These are phyloP conservation scores for Lachnellula occidentalis DNA, from an alignment of 2,329 filamentous ascomycete genomes.

Conservation along the genomic window DNA sequence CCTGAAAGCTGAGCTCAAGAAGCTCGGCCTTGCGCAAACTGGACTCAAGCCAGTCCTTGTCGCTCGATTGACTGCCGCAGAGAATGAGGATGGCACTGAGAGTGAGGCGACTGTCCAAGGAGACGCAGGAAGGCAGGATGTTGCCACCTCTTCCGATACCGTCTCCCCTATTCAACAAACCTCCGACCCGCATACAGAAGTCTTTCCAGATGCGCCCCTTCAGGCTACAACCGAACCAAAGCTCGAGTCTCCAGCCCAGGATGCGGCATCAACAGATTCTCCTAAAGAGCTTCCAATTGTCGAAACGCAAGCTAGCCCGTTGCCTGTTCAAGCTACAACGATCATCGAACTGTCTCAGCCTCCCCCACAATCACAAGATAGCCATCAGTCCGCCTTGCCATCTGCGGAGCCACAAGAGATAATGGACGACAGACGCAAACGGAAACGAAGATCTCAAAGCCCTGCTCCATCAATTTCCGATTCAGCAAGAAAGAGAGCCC, in stretches of 20 bases:
- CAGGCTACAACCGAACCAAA: background rate
- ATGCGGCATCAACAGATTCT: background rate
- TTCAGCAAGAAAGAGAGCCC: conserved; percentile 49
- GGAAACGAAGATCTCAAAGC: conserved; percentile 61
- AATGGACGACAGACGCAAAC: conserved; percentile 53
- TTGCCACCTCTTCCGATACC: conserved; percentile 23
- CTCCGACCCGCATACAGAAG: conserved; percentile 6
- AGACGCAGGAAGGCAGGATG: conserved; percentile 20
- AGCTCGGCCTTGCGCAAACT: conserved; percentile 60
- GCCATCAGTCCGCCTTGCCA: conserved; percentile 12
- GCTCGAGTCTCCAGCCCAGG: background rate
- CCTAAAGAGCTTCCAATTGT: background rate
- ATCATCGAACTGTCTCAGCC: background rate
- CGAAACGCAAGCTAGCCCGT: background rate
- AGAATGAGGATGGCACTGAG: conserved; percentile 33
- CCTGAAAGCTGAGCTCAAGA: conserved; percentile 69
- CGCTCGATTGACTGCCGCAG: conserved; percentile 50
- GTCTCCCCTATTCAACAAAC: conserved; percentile 15
- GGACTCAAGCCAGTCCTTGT: conserved; percentile 70
- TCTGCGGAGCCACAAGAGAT: conserved; percentile 30
- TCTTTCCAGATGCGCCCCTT: conserved; percentile 4
- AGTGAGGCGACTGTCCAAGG: conserved; percentile 27
- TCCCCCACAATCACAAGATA: conserved; percentile 9
- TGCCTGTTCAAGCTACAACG: background rate
- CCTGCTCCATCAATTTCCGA: conserved; percentile 52